Evolutionary conservation across 371 early-diverging fungal species (phyloP), one percentile per base, ranked within the genome.

Genomic region (Mortierella sp.): DNA sequence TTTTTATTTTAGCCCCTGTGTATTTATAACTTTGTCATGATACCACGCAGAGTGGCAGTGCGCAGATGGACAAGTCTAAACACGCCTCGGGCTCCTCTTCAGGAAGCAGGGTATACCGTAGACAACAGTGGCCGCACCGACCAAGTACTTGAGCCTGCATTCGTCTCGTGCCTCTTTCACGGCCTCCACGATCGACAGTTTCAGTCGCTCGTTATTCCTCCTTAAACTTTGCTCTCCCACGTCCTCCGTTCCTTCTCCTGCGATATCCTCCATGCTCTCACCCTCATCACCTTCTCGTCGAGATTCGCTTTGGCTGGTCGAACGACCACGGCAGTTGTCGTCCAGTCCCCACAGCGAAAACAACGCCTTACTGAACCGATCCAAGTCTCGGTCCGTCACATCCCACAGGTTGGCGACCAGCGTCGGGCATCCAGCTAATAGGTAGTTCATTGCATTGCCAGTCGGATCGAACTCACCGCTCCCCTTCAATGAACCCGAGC

Each of bases 321-420:
- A 15, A 14, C 6, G 17, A 6, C 30, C 11, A 9, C 43, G 23
- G 19, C 58, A 41, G 24, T 59, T 63, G 4, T 48, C 41, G 12
- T 84, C 51, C 34, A 97, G 54, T 0, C 94, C 95, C 92, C 96
- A 96, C 11, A 78, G 50, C 2, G 69, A 63, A 55, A 98, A 80
- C 81, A 95, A 60, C 2, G 82, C 78, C 31, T 84, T 83, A 19
- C 92, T 91, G 60, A 95, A 90, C n/a, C 89, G 82, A 73, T 99
- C 99, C 44, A 99, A 91, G 78, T 99, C 99, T 72, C 90, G 87
- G 81, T 99, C 99, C 1, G 99, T 99, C 8, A 99, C 98, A 82
- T 99, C 99, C 99, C 99, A 99, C 17, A 99, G 84, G 67, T 97
- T 98, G 21, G 95, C 99, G 0, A 99, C 90, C 0, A 99, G 81